Conservation (phyloP, 2,329 filamentous ascomycete species). For the Ceratocystis eucalypticola region DNA sequence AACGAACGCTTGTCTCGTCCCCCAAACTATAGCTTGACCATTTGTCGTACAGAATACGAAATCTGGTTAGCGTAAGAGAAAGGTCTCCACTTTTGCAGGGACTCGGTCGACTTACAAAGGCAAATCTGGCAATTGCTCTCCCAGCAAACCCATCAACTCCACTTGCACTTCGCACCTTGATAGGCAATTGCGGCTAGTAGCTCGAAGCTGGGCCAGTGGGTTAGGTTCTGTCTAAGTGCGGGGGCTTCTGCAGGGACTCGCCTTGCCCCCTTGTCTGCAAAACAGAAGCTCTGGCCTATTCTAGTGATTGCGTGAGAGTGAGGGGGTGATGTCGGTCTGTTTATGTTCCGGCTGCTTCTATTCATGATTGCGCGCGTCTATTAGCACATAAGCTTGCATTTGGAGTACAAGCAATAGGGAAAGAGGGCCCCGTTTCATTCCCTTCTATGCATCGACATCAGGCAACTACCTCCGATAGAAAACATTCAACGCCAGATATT, state of each 20-base stretch:
- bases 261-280: not conserved
- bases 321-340: not conserved
- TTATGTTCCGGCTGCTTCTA: not conserved
- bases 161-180: not conserved
- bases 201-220: too few species aligned
- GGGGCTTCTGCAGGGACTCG: not conserved
- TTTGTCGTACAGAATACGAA: not conserved
- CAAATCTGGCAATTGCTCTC: not conserved
- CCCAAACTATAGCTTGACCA: not conserved
- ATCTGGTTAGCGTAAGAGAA: not conserved
- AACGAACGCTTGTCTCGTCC: too few species aligned
- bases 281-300: not conserved
- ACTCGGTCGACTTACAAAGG: not conserved
- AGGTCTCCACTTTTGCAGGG: not conserved
- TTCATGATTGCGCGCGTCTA: not conserved
- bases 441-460: not conserved
- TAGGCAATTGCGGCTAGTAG: not conserved
- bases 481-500: not conserved
- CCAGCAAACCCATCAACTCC: not conserved
- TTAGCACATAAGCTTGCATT: not conserved
- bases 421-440: not conserved
- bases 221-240: not conserved
- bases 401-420: not conserved
- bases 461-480: not conserved
- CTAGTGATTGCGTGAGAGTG: not conserved